Conservation (phyloP, 1,139 yeast species). For the Blastobotrys proliferans region DNA sequence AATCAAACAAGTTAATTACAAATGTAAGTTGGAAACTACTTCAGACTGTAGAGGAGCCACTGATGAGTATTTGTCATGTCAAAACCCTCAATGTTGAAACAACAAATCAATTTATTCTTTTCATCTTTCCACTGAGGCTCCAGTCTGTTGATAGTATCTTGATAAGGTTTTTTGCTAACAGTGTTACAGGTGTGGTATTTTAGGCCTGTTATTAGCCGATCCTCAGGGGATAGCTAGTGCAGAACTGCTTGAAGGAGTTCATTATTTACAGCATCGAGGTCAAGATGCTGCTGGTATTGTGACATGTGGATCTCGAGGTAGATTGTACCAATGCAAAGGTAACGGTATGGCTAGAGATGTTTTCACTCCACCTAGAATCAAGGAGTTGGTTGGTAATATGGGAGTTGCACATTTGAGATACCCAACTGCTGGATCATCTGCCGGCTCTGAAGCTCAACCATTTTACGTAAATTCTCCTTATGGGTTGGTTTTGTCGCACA, state of each 20-base stretch:
- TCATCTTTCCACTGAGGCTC: constrained; percentile 30
- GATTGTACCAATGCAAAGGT: constrained; percentile 96
- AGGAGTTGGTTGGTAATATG: constrained; percentile 84
- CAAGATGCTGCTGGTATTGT: constrained; percentile 99
- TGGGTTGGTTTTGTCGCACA: constrained; percentile 85
- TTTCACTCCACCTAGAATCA: constrained; percentile 77
- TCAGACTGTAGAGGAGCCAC: too few relatives aligned
- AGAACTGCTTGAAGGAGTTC: constrained; percentile 87
- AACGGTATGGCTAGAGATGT: constrained; percentile 99
- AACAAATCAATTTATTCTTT: too few relatives aligned
- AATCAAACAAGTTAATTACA: too few relatives aligned
- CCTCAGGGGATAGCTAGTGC: constrained; percentile 72
- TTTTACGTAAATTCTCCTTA: constrained; percentile 96
- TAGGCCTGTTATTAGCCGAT: constrained; percentile 83
- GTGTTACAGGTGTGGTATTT: constrained; percentile 77
- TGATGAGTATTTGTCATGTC: too few relatives aligned
- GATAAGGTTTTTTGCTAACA: constrained; percentile 11
- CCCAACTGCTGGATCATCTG: constrained; percentile 98
- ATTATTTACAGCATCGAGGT: constrained; percentile 94
- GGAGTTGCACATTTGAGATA: constrained; percentile 93
- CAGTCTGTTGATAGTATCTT: neutral
- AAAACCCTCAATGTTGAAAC: too few relatives aligned
- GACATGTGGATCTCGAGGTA: constrained; percentile 90
- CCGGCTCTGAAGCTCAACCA: constrained; percentile 98
- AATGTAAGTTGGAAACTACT: too few relatives aligned